Evolutionary conservation across 148 eudicot species (phyloP).

Genomic region (Rhododendron henanense): DNA sequence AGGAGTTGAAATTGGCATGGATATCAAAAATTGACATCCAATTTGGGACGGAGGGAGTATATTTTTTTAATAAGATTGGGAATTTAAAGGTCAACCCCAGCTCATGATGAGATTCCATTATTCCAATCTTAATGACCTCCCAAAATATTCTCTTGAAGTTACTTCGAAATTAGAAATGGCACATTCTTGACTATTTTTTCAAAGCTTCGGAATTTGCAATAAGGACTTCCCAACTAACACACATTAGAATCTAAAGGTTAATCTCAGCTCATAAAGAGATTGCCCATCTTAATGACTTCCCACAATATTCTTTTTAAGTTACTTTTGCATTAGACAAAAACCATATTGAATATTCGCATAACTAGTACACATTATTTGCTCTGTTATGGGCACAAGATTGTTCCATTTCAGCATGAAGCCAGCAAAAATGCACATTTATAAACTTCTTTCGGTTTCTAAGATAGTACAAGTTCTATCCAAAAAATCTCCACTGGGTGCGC

Average conservation of each 20-base stretch:
- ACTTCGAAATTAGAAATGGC: background rate
- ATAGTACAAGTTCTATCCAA: background rate
- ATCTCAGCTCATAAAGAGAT: background rate
- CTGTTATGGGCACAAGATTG: background rate
- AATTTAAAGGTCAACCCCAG: too few relatives aligned
- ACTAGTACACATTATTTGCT: background rate
- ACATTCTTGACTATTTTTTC: background rate
- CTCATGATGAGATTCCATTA: background rate
- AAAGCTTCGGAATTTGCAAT: background rate
- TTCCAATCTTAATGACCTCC: too few relatives aligned
- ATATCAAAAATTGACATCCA: too few relatives aligned
- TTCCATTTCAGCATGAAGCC: background rate
- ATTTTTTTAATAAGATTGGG: too few relatives aligned
- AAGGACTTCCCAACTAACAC: background rate
- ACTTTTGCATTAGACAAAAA: background rate
- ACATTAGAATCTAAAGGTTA: background rate
- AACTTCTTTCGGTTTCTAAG: background rate
- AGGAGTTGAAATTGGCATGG: too few relatives aligned
- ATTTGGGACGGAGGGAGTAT: too few relatives aligned
- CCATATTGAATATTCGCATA: background rate
- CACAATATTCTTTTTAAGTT: background rate
- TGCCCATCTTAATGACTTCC: background rate
- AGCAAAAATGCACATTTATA: background rate
- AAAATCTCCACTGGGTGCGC: background rate
- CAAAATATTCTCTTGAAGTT: background rate